These are phyloP conservation scores for Suillus weaverae DNA, from an alignment of 768 basidiomycete species.

Conservation along the genomic window DNA sequence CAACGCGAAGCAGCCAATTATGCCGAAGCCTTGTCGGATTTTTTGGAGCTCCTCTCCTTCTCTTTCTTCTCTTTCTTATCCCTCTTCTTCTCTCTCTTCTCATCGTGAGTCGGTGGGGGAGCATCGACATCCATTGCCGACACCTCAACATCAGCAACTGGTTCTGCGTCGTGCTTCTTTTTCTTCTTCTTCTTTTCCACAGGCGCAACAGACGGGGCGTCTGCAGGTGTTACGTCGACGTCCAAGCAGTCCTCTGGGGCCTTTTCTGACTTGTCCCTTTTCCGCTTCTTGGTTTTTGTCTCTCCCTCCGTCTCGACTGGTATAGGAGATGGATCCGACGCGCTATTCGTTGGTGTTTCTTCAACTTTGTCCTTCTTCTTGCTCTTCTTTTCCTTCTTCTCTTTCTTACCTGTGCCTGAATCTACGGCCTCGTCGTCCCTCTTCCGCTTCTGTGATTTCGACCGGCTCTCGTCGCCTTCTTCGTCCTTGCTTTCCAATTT, in stretches of 20 bases:
- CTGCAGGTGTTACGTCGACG: slow-evolving; percentile 20
- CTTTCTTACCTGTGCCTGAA: slow-evolving; percentile 13
- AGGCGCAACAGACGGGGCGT: slow-evolving; percentile 8
- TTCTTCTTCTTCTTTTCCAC: slow-evolving; percentile 23
- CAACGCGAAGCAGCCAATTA: neutral
- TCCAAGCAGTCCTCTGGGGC: slow-evolving; percentile 15
- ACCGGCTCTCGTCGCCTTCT: slow-evolving; percentile 11
- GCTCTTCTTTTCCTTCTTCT: slow-evolving; percentile 17
- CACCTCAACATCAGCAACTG: slow-evolving; percentile 17
- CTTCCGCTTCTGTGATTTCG: slow-evolving; percentile 37
- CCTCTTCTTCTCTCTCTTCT: slow-evolving; percentile 18
- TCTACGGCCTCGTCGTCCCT: slow-evolving; percentile 17
- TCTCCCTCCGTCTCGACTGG: slow-evolving; percentile 17
- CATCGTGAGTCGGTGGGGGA: slow-evolving; percentile 19
- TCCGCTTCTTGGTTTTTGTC: slow-evolving; percentile 23
- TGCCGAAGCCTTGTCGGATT: slow-evolving; percentile 10
- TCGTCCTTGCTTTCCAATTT: slow-evolving; percentile 21
- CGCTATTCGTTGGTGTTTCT: slow-evolving; percentile 19
- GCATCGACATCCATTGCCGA: slow-evolving; percentile 11
- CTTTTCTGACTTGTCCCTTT: slow-evolving; percentile 22
- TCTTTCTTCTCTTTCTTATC: slow-evolving; percentile 36
- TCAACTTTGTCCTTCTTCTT: slow-evolving; percentile 31
- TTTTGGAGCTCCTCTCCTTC: slow-evolving; percentile 32
- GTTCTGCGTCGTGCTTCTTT: slow-evolving; percentile 11
- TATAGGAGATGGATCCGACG: neutral